phyloP scores from a whole-genome alignment of 2,329 filamentous ascomycete genomes.

The Cytospora paraplurivora region DNA sequence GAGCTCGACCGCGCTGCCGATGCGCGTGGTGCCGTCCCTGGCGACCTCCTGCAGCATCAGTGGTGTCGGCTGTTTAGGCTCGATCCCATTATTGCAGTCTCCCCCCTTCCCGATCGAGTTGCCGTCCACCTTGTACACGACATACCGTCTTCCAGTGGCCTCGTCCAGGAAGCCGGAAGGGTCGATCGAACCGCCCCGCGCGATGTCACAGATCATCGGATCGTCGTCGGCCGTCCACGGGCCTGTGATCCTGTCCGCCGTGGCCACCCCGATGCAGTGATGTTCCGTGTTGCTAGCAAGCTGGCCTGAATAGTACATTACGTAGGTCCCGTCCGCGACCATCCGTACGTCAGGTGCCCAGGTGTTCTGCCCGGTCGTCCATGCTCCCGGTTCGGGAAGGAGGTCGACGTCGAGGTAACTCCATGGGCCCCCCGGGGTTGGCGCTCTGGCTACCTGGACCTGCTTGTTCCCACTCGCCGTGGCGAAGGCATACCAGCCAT shows the following conservation, averaged over 20 bases:
- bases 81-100: conserved; percentile 49
- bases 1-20: conserved; percentile 52
- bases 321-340: conserved; percentile 53
- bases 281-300: conserved; percentile 40
- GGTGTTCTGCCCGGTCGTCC: conserved; percentile 56
- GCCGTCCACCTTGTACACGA: conserved; percentile 68
- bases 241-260: conserved; percentile 49
- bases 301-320: conserved; percentile 62
- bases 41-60: conserved; percentile 58
- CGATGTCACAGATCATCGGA: conserved; percentile 55
- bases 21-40: conserved; percentile 52
- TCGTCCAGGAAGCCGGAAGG: conserved; percentile 60
- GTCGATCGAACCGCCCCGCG: conserved; percentile 64
- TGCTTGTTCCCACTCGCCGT: conserved; percentile 53
- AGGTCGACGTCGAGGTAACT: conserved; percentile 54
- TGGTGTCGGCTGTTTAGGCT: conserved; percentile 50
- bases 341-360: conserved; percentile 65
- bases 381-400: conserved; percentile 51
- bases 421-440: conserved; percentile 50
- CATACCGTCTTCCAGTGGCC: conserved; percentile 54
- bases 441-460: conserved; percentile 56
- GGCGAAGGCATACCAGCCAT: conserved; percentile 61
- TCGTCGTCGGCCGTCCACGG: conserved; percentile 52
- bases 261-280: conserved; percentile 63
- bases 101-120: conserved; percentile 53